Evolutionary conservation across 139 green algal species (phyloP).

Genomic region (Zygnema cylindricum): DNA sequence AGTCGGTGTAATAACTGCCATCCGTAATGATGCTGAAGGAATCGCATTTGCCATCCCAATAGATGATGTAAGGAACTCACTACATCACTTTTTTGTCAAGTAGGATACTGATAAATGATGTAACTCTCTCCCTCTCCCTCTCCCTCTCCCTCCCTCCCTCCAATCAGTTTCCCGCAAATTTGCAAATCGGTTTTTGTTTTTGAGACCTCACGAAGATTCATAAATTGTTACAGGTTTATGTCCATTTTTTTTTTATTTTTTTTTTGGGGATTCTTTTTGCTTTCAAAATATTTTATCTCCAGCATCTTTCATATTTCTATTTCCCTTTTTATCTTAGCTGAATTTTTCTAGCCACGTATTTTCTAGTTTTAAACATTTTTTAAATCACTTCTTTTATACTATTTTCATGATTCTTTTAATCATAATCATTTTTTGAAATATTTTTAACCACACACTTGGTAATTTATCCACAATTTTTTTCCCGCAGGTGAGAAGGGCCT

Average conservation of each 20-base stretch:
- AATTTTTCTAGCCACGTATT: too few relatives aligned
- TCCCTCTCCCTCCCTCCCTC: not conserved
- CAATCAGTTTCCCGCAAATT: not conserved
- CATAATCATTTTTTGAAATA: too few relatives aligned
- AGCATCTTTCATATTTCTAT: too few relatives aligned
- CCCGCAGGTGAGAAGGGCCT: too few relatives aligned
- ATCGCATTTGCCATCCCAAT: conserved; percentile 65
- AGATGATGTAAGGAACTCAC: conserved; percentile 44
- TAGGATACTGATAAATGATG: not conserved
- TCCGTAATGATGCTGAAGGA: conserved; percentile 58
- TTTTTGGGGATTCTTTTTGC: not conserved
- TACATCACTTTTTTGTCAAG: not conserved
- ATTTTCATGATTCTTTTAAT: too few relatives aligned
- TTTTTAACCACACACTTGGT: too few relatives aligned
- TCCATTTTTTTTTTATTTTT: not conserved
- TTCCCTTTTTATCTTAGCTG: too few relatives aligned
- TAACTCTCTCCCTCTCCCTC: not conserved
- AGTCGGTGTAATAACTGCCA: conserved; percentile 62
- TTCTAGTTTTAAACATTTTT: too few relatives aligned
- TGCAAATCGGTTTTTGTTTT: not conserved
- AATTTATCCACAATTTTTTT: too few relatives aligned
- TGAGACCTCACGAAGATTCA: not conserved
- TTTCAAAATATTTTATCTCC: not conserved
- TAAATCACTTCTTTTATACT: too few relatives aligned
- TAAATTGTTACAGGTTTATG: not conserved